Base-by-base conservation (phyloP, 2,329 filamentous ascomycete genomes). In the Xylaria sp. region DNA sequence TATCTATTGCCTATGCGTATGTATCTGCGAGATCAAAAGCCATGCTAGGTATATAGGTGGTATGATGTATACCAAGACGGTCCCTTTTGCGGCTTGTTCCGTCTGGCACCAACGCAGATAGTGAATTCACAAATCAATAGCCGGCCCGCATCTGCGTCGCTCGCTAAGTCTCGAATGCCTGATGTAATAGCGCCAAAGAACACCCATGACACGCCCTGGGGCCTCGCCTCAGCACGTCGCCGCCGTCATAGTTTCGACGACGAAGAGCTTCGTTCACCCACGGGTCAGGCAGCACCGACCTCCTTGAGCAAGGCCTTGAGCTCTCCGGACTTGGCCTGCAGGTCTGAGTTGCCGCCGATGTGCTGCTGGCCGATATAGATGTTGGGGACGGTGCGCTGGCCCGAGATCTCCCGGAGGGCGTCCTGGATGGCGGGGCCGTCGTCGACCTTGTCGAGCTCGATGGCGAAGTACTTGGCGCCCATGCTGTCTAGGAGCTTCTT, bases 291-390 rank as follows among this genome's bases (percentile, higher is more conserved):
- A 68, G 89, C 89, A 72, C 84, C 84, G 66, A 87, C 89, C 48
- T 81, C 81, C 79, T 85, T 84, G 75, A 91, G 79, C 69, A 95
- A 77, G 31, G 72, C 72, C 68, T 87, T 84, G 55, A 98, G 79
- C 68, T 96, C 75, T 77, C 85, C 86, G 78, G 83, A 86, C 54
- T 76, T 76, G 54, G 80, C 83, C 80, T 93, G 89, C 67, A 96
- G 78, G 71, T 95, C 94, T 23, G 92, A 96, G 86, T 98, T 98
- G 70, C 95, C 95, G 66, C 95, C 95, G 76, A 99, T 96, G 80
- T 97, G 94, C 82, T 96, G 82, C 81, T 93, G 81, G 71, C 81
- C 81, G 79, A 99, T 98, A 83, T 91, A 98, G 81, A 97, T 90
- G 83, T 98, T 98, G 72, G 95, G 95, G 5, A 99, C 95, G 72